Conservation (phyloP, 1,284 basidiomycete species). For the Ganoderma resinaceum region DNA sequence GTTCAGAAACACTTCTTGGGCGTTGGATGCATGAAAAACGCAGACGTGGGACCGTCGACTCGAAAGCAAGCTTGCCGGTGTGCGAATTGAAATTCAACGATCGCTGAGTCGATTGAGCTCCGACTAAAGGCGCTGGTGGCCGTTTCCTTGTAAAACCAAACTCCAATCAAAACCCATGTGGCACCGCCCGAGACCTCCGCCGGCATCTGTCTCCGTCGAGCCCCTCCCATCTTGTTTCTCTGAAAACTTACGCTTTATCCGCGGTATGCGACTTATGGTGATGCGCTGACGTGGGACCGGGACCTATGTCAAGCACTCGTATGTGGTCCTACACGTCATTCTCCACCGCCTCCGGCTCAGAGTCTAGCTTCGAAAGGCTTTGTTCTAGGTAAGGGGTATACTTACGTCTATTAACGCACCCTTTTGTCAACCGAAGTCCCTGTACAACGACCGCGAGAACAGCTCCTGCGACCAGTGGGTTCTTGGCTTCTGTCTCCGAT, state of each 20-base stretch:
- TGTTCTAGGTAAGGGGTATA: neutral
- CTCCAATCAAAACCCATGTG: too few species aligned
- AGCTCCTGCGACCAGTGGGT: neutral
- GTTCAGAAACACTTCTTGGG: neutral
- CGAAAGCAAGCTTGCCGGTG: too few species aligned
- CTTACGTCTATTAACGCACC: neutral
- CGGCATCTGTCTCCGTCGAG: too few species aligned
- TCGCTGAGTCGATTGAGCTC: too few species aligned
- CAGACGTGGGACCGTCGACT: too few species aligned
- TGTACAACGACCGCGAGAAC: neutral
- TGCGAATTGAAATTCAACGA: too few species aligned
- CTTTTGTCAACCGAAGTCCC: neutral
- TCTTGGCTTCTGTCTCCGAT: neutral
- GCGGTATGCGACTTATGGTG: neutral
- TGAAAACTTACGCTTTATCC: neutral
- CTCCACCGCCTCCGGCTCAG: neutral
- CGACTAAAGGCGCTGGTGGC: too few species aligned
- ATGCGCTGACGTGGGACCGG: neutral
- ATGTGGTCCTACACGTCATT: neutral
- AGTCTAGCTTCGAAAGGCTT: neutral
- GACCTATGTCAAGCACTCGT: neutral
- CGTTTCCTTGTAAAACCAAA: too few species aligned
- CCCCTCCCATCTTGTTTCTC: too few species aligned
- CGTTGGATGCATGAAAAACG: neutral
- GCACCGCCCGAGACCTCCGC: too few species aligned